Base-by-base conservation (phyloP, 208 protist genomes). In the Vickermania ingenoplastis region DNA sequence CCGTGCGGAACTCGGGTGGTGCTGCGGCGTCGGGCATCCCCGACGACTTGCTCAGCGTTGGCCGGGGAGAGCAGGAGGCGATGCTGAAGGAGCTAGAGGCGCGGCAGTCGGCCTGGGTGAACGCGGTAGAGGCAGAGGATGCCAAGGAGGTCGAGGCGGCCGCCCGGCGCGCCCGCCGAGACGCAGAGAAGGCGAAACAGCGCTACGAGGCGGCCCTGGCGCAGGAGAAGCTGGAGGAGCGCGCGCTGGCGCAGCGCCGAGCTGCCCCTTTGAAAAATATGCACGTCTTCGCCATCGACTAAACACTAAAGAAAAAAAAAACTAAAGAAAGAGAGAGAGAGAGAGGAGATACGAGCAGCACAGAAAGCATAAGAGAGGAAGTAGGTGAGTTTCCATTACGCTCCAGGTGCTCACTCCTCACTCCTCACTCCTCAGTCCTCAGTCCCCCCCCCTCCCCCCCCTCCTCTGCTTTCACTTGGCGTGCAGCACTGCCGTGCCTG, bases 271-370 rank as follows among this genome's bases (percentile, higher is more conserved):
- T 94, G 30, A 55, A 54, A 0, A 94, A 89, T 65, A 77, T 73
- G 61, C 75, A 88, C 67, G 87, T 94, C 59, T 92, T 92, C 53
- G 45, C 82, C 25, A 90, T 94, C 57, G 84, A 94, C 41, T 94
- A 77, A n/a, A n/a, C n/a, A n/a, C n/a, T n/a, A n/a, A n/a, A n/a
- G n/a, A n/a, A n/a, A n/a, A n/a, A n/a, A n/a, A n/a, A n/a, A n/a
- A n/a, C n/a, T n/a, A n/a, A n/a, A n/a, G n/a, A n/a, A n/a, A n/a
- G n/a, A n/a, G n/a, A n/a, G n/a, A n/a, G n/a, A n/a, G n/a, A n/a
- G n/a, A n/a, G n/a, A n/a, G n/a, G n/a, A n/a, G n/a, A n/a, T n/a
- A n/a, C n/a, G n/a, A n/a, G n/a, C n/a, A n/a, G n/a, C n/a, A n/a
- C n/a, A n/a, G n/a, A n/a, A n/a, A n/a, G n/a, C n/a, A n/a, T n/a